phyloP scores from a whole-genome alignment of 2,329 filamentous ascomycete species.

The Eutypella sp. region DNA sequence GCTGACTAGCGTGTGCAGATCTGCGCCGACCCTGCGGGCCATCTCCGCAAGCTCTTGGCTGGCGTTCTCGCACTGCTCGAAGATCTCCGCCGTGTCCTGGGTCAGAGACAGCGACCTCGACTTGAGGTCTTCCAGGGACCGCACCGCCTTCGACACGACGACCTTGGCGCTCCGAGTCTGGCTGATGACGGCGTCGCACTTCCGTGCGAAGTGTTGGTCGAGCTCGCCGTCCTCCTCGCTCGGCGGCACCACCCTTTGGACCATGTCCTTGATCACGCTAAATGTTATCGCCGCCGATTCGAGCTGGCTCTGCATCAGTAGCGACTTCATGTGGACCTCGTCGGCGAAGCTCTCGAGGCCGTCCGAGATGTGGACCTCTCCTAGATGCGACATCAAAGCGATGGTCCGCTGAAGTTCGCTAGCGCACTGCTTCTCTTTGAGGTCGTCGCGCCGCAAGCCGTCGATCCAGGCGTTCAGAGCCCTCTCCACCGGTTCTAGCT shows the following conservation, averaged over 20 bases:
- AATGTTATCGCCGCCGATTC: constrained; percentile 60
- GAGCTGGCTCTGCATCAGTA: constrained; percentile 74
- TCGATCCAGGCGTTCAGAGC: constrained; percentile 87
- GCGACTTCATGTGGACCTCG: constrained; percentile 70
- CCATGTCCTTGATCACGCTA: constrained; percentile 49
- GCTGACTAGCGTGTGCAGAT: constrained; percentile 60
- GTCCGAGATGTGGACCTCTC: constrained; percentile 69
- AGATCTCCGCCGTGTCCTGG: constrained; percentile 60
- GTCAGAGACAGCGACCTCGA: constrained; percentile 68
- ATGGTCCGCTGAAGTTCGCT: constrained; percentile 79
- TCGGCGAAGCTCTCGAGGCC: constrained; percentile 71
- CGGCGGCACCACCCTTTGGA: constrained; percentile 59
- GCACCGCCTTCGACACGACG: constrained; percentile 70
- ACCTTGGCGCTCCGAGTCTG: constrained; percentile 82
- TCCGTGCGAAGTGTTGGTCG: constrained; percentile 62
- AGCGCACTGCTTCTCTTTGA: constrained; percentile 79
- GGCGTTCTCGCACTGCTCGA: constrained; percentile 63
- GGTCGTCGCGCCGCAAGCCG: constrained; percentile 72
- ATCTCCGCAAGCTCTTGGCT: constrained; percentile 63
- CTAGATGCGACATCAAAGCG: constrained; percentile 80
- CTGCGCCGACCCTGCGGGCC: constrained; percentile 61
- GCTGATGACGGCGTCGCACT: constrained; percentile 65
- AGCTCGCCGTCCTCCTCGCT: constrained; percentile 61
- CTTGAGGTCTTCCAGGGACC: constrained; percentile 72
- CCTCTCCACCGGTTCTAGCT: constrained; percentile 87